Evolutionary conservation across 1,139 yeast species (phyloP).

Genomic region (Tardiomyces depauwii): DNA sequence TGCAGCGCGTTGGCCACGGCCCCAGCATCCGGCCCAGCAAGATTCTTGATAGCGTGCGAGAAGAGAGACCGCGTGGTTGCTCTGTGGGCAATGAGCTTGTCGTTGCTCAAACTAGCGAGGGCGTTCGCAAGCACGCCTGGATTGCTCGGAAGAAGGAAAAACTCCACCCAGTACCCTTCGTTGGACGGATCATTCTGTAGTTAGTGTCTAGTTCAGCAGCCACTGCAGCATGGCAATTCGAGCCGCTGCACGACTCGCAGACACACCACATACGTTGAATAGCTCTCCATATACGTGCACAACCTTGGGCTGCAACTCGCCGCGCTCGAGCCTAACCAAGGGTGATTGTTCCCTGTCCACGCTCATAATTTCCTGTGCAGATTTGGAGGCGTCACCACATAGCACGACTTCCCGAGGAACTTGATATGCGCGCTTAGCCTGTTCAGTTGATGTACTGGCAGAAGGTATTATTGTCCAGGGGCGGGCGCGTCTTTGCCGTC

Average conservation of each 20-base stretch:
- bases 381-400: not conserved
- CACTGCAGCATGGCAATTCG: too few species aligned
- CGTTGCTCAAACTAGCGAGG: slow-evolving; percentile 16
- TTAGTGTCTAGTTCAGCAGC: not conserved
- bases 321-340: slow-evolving; percentile 7
- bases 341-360: not conserved
- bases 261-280: slow-evolving; percentile 14
- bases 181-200: not conserved
- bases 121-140: slow-evolving; percentile 15
- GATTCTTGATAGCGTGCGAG: slow-evolving; percentile 16
- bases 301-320: slow-evolving; percentile 23
- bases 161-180: slow-evolving; percentile 29
- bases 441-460: too few species aligned
- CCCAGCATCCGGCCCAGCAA: slow-evolving; percentile 7
- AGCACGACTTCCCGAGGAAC: not conserved
- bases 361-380: not conserved
- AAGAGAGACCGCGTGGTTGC: slow-evolving; percentile 18
- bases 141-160: slow-evolving; percentile 26
- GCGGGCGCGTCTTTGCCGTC: too few species aligned
- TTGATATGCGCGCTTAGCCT: too few species aligned
- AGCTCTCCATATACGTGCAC: slow-evolving; percentile 21
- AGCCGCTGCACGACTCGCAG: too few species aligned
- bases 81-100: slow-evolving; percentile 14
- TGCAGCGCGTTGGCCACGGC: slow-evolving; percentile 5
- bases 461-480: too few species aligned